Conservation (phyloP, 495 filamentous ascomycete genomes). For the Hypoxylon lenormandii region DNA sequence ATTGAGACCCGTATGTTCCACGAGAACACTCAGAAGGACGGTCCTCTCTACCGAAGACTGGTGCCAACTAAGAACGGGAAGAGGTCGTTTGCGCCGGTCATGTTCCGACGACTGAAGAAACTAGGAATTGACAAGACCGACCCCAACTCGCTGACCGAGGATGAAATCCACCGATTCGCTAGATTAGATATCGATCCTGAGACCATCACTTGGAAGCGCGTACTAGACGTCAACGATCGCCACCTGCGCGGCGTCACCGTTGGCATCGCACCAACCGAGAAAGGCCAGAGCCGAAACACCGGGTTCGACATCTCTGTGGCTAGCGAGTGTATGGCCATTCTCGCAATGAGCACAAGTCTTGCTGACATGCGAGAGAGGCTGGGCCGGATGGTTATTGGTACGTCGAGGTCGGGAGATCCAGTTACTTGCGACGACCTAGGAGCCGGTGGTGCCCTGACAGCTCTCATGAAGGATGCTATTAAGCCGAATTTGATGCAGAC, state of each 20-base stretch:
- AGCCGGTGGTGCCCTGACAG: constrained; percentile 88
- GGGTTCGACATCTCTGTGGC: constrained; percentile 98
- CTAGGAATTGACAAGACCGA: constrained; percentile 94
- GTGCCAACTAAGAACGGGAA: constrained; percentile 91
- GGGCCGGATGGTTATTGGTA: constrained; percentile 95
- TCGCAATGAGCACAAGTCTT: constrained; percentile 89
- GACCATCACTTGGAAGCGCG: constrained; percentile 96
- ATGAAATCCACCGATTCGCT: constrained; percentile 88
- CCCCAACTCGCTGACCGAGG: constrained; percentile 86
- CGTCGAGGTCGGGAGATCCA: constrained; percentile 83
- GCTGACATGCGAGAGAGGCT: constrained; percentile 92
- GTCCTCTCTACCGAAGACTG: constrained; percentile 84
- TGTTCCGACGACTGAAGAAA: constrained; percentile 92
- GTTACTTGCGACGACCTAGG: constrained; percentile 97
- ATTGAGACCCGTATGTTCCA: constrained; percentile 99
- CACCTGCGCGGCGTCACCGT: constrained; percentile 89
- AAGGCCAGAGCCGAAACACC: constrained; percentile 82
- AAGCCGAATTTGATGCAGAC: constrained; percentile 99
- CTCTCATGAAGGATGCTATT: constrained; percentile 96
- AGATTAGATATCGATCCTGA: constrained; percentile 94
- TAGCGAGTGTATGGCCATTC: constrained; percentile 97
- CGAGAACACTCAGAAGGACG: constrained; percentile 92
- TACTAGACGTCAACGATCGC: constrained; percentile 96
- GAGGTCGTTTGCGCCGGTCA: constrained; percentile 84
- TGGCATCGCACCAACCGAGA: constrained; percentile 88